Base-by-base conservation (phyloP, 1,284 basidiomycete species). In the Grifola frondosa region DNA sequence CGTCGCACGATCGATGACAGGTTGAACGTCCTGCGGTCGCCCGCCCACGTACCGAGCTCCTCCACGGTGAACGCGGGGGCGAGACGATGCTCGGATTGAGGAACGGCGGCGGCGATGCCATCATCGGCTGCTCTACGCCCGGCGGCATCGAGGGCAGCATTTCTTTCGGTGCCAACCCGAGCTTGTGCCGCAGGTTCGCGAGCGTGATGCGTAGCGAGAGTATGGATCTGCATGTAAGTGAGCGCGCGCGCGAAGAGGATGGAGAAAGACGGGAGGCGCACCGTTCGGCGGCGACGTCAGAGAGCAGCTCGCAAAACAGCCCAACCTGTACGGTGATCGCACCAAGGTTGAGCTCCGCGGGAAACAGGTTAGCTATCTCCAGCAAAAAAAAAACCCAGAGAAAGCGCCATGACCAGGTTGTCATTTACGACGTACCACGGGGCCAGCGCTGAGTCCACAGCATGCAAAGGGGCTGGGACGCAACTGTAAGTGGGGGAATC, bases 341-440 rank as follows among this genome's bases (percentile, higher is more conserved):
- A 24, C 67, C 72, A 23, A 91, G 69, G 62, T 93, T 90, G 36
- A 92, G 70, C 56, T 92, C 89, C 9, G 79, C 67, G 1, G 88
- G 88, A 71, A 92, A 93, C 16, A 93, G 74, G 55, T 83, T 87
- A 38, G 88, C 89, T 80, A 92, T 92, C 69, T 97, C 96, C 50
- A 97, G 77, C 22, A 97, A 69, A 71, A 95, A 96, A 11, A 96
- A 78, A 4, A 90, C 92, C 6, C 92, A 91, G 65, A 97, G n/a
- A 97, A 1, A 91, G 88, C 15, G 91, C 88, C 0, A 89, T 93
- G 44, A 94, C 93, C 39, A 96, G 81, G 53, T 84, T 89, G 61
- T 96, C 94, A 61, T 96, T 93, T n/a, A 94, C 91, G 1, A 93
- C 91, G 65, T 95, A 95, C 50, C 86, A 75, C 40, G 91, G 74